These are phyloP conservation scores for Oryza glaberrima DNA, from an alignment of 176 grass and related monocot genomes.

Conservation along the genomic window DNA sequence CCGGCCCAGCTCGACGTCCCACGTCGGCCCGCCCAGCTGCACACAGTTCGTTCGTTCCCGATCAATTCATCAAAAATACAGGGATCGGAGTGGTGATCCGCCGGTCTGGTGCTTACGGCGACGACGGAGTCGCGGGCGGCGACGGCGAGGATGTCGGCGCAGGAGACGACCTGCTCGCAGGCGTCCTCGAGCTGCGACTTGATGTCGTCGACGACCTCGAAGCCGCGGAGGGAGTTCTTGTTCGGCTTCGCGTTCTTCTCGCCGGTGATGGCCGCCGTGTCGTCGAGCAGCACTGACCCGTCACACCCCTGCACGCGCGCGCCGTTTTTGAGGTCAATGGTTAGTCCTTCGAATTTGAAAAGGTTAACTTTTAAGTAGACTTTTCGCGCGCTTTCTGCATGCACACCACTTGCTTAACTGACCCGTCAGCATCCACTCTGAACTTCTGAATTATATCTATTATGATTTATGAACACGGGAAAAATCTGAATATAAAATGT, in stretches of 20 bases:
- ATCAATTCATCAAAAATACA: not conserved
- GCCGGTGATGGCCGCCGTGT: conserved; percentile 36
- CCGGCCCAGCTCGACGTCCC: conserved; percentile 60
- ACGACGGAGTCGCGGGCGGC: conserved; percentile 70
- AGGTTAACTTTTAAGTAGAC: not conserved
- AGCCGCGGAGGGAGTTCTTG: conserved; percentile 63
- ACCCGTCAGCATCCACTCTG: too few relatives aligned
- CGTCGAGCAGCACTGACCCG: conserved; percentile 63
- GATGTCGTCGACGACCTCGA: conserved; percentile 62
- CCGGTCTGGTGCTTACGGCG: conserved; percentile 34
- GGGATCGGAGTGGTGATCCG: too few relatives aligned
- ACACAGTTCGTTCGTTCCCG: not conserved
- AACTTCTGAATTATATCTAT: too few relatives aligned
- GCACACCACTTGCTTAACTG: not conserved
- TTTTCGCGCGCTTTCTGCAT: not conserved
- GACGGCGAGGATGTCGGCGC: conserved; percentile 85
- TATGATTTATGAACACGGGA: not conserved
- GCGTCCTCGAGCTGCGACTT: conserved; percentile 54
- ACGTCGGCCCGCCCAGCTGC: conserved; percentile 62
- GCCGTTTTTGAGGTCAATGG: conserved; percentile 1
- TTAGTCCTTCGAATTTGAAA: conserved; percentile 31
- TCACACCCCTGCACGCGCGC: conserved; percentile 44
- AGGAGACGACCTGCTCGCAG: conserved; percentile 71
- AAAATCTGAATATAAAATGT: not conserved
- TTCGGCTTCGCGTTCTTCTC: conserved; percentile 60